A percentile compares a stretch with the other conserved stretches of the same genome.
Conservation (phyloP, 768 basidiomycete species). For the Filobasidium floriforme region DNA sequence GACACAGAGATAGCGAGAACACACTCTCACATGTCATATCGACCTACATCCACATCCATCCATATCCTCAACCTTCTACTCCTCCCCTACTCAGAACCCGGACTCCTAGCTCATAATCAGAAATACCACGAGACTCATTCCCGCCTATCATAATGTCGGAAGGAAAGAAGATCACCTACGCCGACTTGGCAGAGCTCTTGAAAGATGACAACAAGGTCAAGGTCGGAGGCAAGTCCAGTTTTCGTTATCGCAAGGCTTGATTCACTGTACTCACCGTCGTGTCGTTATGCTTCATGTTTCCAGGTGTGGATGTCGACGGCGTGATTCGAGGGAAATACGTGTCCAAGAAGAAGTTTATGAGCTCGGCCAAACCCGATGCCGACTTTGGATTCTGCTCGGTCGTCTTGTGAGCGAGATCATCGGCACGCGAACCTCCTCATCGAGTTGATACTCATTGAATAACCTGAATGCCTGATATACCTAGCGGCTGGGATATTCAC, state of each 20-base stretch:
- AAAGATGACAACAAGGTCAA: constrained; percentile 72
- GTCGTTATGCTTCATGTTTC: not conserved
- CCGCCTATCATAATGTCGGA: not conserved
- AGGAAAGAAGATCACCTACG: constrained; percentile 45
- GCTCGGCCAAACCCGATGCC: constrained; percentile 53
- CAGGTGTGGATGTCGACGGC: constrained; percentile 64
- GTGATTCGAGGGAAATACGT: constrained; percentile 87
- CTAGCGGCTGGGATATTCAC: constrained; percentile 85
- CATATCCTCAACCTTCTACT: too few relatives aligned
- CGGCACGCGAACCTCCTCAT: not conserved
- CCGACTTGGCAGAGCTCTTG: constrained; percentile 57
- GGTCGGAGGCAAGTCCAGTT: constrained; percentile 66
- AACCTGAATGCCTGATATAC: not conserved
- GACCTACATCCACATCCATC: too few relatives aligned
- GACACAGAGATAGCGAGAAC: too few relatives aligned
- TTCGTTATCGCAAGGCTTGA: not conserved
- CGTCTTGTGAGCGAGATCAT: constrained; percentile 60
- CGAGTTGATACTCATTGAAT: not conserved
- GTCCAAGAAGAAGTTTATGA: constrained; percentile 86
- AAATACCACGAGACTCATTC: not conserved
- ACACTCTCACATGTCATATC: too few relatives aligned
- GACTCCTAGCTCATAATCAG: not conserved
- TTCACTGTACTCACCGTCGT: not conserved
- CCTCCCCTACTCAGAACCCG: too few relatives aligned
- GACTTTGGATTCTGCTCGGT: constrained; percentile 85